Evolutionary conservation across 352 stramenopile species (phyloP).

Genomic region (Pythium sukuiense): DNA sequence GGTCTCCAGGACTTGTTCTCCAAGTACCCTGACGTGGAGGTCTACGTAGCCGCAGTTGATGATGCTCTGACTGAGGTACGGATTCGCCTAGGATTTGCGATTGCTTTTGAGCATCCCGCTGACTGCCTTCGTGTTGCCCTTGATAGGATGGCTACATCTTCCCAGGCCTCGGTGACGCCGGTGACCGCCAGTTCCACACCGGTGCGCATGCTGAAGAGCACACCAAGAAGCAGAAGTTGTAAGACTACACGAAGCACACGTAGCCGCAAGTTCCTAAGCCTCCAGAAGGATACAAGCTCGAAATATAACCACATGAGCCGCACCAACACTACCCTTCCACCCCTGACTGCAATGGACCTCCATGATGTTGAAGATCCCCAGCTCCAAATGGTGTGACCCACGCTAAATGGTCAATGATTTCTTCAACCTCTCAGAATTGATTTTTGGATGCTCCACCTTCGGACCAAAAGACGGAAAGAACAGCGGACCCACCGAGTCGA

Average conservation of each 20-base stretch:
- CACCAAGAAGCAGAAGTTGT: conserved; percentile 68
- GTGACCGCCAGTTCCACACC: conserved; percentile 84
- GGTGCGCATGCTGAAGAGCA: conserved; percentile 45
- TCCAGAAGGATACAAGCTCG: neutral
- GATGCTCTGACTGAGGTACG: conserved; percentile 68
- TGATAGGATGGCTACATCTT: conserved; percentile 77
- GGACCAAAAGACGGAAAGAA: conserved; percentile 21
- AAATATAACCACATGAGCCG: too few relatives aligned
- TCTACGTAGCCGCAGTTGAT: conserved; percentile 78
- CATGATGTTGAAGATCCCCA: neutral
- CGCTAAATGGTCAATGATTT: conserved; percentile 7
- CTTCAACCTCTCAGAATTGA: conserved; percentile 4
- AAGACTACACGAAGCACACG: conserved; percentile 8
- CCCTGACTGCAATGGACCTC: too few relatives aligned
- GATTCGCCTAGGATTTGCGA: neutral
- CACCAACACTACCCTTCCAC: too few relatives aligned
- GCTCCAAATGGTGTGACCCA: conserved; percentile 3
- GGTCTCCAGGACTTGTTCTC: conserved; percentile 75
- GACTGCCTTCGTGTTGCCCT: neutral
- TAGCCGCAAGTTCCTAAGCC: neutral
- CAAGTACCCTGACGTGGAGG: conserved; percentile 78
- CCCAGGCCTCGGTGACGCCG: conserved; percentile 79
- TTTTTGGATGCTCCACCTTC: neutral
- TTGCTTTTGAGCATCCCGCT: neutral
- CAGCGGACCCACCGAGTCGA: neutral